Evolutionary conservation across 169 alveolate species (phyloP), one percentile per base, ranked within the genome.

Genomic region (Plasmodium cynomolgi): DNA sequence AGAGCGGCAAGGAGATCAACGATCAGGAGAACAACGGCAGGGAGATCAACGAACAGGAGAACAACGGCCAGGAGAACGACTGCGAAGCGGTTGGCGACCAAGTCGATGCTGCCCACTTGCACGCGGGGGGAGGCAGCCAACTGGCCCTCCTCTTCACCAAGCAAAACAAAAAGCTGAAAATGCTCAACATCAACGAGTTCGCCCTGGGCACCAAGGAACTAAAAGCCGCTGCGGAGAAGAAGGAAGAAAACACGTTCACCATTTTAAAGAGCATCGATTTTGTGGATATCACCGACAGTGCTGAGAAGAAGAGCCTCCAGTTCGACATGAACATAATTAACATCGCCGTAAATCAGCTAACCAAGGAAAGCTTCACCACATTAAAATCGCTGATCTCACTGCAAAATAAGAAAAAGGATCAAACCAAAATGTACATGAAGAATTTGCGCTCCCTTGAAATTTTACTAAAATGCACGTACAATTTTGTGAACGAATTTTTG

Each of bases 261-360:
- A 20, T 88, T 79, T 56, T 88, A 11, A 88, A 79, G 47, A 56
- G 68, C 81, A 23, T 88, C 31, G 83, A 58, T 39, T 88, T 88
- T 79, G 9, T 88, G 31, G 71, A 88, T 80, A 33, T 88, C 47
- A 37, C 17, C 72, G 31, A 29, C 31, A 29, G 20, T 15, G 17
- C 17, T 7, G 17, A 68, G 31, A 26, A 20, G 4, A 29, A 13
- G 3, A 88, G 77, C 20, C 72, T 50, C 34, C 33, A 79, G 23
- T 88, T 88, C 44, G 83, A 88, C 23, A 88, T 37, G 56, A 79
- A 88, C 34, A 39, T 58, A n/a, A 88, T 88, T 79, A 79, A 88
- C 54, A 73, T 88, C 20, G 71, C 82, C 81, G 44, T 88, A 13
- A 11, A 58, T 9, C 90, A 77, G 47, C 29, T 88, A 58, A 88